A percentile compares a stretch with the other conserved stretches of the same genome.
Evolutionary conservation across 2,329 filamentous ascomycete species (phyloP).

Genomic region (Venturia asperata): DNA sequence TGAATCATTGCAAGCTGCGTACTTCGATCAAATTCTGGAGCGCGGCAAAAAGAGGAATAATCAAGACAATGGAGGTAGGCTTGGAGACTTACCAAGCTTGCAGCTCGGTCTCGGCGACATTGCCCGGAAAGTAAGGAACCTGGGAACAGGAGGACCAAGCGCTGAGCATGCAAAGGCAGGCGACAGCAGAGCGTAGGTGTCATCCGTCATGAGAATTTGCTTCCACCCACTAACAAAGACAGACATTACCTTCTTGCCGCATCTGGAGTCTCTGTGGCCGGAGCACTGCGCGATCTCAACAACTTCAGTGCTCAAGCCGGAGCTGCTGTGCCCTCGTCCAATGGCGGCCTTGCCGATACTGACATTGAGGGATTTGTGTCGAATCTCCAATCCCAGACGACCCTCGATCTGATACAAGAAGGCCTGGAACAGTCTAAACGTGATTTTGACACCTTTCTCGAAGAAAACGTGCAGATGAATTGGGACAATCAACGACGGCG

Average conservation of each 20-base stretch:
- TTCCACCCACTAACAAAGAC: background rate
- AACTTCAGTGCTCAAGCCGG: conserved; percentile 63
- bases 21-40: conserved; percentile 58
- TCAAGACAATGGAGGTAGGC: conserved; percentile 53
- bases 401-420: conserved; percentile 83
- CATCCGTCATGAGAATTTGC: background rate
- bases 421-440: conserved; percentile 81
- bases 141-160: conserved; percentile 66
- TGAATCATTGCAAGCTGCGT: conserved; percentile 46
- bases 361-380: conserved; percentile 67
- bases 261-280: conserved; percentile 82
- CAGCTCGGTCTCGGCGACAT: conserved; percentile 91
- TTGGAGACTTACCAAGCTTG: conserved; percentile 77
- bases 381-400: conserved; percentile 83
- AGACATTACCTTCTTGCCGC: conserved; percentile 90
- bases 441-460: conserved; percentile 89
- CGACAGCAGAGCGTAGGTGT: conserved; percentile 48
- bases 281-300: conserved; percentile 79
- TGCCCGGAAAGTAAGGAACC: conserved; percentile 62
- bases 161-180: conserved; percentile 40
- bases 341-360: conserved; percentile 39
- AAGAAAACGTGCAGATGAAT: conserved; percentile 90
- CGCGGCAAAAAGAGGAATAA: conserved; percentile 61
- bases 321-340: conserved; percentile 40
- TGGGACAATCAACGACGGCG: conserved; percentile 90